Conservation (phyloP, 2,329 filamentous ascomycete genomes). For the Ophiostoma pallidulum region DNA sequence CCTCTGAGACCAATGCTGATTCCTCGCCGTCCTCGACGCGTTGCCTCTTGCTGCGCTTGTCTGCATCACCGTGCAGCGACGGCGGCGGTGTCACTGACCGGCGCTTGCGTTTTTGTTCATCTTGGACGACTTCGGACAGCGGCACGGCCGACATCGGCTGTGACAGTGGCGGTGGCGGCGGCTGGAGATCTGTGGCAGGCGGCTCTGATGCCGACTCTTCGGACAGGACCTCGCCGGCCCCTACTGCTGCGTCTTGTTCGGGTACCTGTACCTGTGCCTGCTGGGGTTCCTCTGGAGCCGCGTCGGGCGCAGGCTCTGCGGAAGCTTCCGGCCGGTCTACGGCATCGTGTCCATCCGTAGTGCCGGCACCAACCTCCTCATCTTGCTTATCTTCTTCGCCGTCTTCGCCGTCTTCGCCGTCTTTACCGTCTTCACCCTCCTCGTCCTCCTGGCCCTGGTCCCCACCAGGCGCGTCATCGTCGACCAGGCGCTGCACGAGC, state of each 20-base stretch:
- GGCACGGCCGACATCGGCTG: slow-evolving; percentile 1
- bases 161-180: neutral
- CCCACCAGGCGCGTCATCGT: slow-evolving; percentile 6
- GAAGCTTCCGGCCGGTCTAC: no score
- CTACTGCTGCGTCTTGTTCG: no score
- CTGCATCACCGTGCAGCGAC: slow-evolving; percentile 20
- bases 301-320: neutral
- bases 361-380: no score
- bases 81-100: slow-evolving; percentile 54
- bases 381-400: neutral
- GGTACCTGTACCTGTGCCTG: slow-evolving; percentile 13
- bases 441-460: neutral
- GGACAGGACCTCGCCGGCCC: no score
- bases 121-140: slow-evolving; percentile 11
- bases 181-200: neutral
- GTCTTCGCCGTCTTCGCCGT: neutral
- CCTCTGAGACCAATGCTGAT: neutral
- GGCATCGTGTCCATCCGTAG: no score
- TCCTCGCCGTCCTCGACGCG: slow-evolving; percentile 8
- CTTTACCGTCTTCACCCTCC: neutral
- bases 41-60: slow-evolving; percentile 33
- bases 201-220: neutral
- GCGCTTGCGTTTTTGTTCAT: slow-evolving; percentile 53
- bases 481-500: slow-evolving; percentile 54
- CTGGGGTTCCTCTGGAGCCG: neutral